phyloP scores from a whole-genome alignment of 2,329 filamentous ascomycete species.

The Lachnellula hyalina region DNA sequence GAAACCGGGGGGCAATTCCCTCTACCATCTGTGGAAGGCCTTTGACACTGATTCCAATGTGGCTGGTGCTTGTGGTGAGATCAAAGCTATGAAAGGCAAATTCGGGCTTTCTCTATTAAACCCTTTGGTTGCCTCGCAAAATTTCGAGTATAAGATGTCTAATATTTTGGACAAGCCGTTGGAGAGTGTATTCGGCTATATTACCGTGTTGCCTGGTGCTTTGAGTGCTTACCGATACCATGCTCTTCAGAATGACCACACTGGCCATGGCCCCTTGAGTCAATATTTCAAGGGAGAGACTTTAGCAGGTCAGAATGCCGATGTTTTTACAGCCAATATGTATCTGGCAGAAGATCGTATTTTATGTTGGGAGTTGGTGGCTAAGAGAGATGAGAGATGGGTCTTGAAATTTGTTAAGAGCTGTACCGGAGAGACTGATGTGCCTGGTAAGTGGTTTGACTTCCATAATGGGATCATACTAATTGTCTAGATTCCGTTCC shows the following conservation, averaged over 20 bases:
- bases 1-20: slow-evolving; percentile 76
- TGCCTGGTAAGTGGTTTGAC: slow-evolving; percentile 66
- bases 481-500: slow-evolving; percentile 68
- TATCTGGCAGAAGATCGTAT: slow-evolving; percentile 88
- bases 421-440: slow-evolving; percentile 95
- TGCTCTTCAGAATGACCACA: slow-evolving; percentile 92
- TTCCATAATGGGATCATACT: neutral
- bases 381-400: slow-evolving; percentile 92
- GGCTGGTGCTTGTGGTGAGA: slow-evolving; percentile 93
- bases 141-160: slow-evolving; percentile 99
- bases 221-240: slow-evolving; percentile 94
- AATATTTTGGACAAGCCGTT: slow-evolving; percentile 97
- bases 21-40: slow-evolving; percentile 99
- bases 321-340: slow-evolving; percentile 97
- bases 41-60: slow-evolving; percentile 98
- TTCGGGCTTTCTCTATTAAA: slow-evolving; percentile 80
- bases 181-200: slow-evolving; percentile 96
- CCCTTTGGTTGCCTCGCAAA: slow-evolving; percentile 91
- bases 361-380: slow-evolving; percentile 90
- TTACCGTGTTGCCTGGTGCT: slow-evolving; percentile 91
- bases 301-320: slow-evolving; percentile 88
- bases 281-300: slow-evolving; percentile 99
- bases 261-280: slow-evolving; percentile 87
- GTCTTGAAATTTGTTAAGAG: slow-evolving; percentile 97
- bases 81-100: slow-evolving; percentile 92